Percentiles rank a stretch among this genome's conserved stretches.
Evolutionary conservation across 2,329 filamentous ascomycete genomes (phyloP).

Genomic region (Xylaria sp.): DNA sequence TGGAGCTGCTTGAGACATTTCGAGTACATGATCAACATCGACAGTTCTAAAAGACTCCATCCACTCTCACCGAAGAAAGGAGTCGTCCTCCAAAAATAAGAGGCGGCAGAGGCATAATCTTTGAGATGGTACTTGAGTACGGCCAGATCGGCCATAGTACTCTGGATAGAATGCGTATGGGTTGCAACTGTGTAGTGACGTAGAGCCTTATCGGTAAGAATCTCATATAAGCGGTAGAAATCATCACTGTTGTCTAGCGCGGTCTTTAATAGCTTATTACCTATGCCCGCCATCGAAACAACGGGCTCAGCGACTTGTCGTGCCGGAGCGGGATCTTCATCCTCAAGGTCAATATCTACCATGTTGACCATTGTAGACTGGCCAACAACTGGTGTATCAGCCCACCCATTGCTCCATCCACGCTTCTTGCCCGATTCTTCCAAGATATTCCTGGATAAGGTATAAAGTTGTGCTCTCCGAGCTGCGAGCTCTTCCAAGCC

Average conservation of each 20-base stretch:
- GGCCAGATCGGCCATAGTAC: constrained; percentile 84
- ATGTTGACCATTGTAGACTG: constrained; percentile 59
- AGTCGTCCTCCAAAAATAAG: constrained; percentile 81
- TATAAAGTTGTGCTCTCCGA: constrained; percentile 82
- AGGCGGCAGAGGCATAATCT: constrained; percentile 78
- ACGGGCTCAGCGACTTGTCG: constrained; percentile 25
- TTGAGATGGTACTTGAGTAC: constrained; percentile 81
- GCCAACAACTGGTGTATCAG: constrained; percentile 64
- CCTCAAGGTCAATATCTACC: constrained; percentile 68
- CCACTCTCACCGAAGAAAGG: constrained; percentile 81
- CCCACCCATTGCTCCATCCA: constrained; percentile 83
- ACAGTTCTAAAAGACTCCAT: constrained; percentile 83
- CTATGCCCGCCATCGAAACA: constrained; percentile 59
- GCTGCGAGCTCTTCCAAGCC: constrained; percentile 87
- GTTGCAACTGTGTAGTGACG: constrained; percentile 85
- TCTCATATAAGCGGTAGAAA: constrained; percentile 76
- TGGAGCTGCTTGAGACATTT: constrained; percentile 82
- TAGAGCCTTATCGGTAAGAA: constrained; percentile 84
- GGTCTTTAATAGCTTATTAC: constrained; percentile 67
- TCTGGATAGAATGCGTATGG: constrained; percentile 80
- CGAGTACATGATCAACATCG: constrained; percentile 87
- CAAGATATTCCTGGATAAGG: constrained; percentile 82
- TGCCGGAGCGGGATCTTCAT: constrained; percentile 51
- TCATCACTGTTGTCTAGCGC: constrained; percentile 71
- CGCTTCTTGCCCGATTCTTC: constrained; percentile 77